Evolutionary conservation across 331 rosid genomes (phyloP).

Genomic region (Quercus phellos): DNA sequence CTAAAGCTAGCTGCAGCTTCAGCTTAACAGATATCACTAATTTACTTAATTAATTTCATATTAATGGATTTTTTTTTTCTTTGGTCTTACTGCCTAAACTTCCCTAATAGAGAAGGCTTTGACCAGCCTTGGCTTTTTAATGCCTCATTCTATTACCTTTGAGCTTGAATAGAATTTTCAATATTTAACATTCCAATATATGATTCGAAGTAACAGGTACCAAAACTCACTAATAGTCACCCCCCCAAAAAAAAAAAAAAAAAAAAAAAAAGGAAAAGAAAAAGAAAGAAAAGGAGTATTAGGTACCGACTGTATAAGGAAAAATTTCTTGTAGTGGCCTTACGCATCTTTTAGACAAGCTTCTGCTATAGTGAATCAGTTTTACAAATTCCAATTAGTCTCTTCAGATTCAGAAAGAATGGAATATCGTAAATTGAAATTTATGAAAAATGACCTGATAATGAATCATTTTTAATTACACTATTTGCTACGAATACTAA

Average conservation of each 20-base stretch:
- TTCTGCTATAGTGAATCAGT: not conserved
- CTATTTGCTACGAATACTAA: too few relatives aligned
- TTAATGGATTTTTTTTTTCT: not conserved
- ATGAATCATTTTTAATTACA: too few relatives aligned
- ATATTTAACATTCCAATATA: too few relatives aligned
- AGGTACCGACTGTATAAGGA: not conserved
- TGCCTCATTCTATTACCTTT: too few relatives aligned
- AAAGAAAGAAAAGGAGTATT: not conserved
- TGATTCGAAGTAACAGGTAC: too few relatives aligned
- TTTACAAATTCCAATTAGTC: not conserved
- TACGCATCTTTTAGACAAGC: not conserved
- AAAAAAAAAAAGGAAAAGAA: not conserved
- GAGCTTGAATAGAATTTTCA: too few relatives aligned
- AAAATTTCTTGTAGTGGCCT: not conserved
- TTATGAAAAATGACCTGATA: too few relatives aligned
- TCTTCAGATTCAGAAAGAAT: not conserved
- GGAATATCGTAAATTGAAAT: too few relatives aligned
- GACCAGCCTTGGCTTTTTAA: too few relatives aligned
- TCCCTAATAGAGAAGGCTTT: too few relatives aligned
- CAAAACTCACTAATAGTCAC: too few relatives aligned
- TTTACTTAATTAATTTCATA: not conserved
- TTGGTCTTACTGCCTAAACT: not conserved
- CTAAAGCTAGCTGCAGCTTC: not conserved
- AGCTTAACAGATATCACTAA: not conserved
- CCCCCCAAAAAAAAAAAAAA: too few relatives aligned